These are phyloP conservation scores for Coleophoma crateriformis DNA, from an alignment of 2,329 filamentous ascomycete genomes.

Conservation along the genomic window DNA sequence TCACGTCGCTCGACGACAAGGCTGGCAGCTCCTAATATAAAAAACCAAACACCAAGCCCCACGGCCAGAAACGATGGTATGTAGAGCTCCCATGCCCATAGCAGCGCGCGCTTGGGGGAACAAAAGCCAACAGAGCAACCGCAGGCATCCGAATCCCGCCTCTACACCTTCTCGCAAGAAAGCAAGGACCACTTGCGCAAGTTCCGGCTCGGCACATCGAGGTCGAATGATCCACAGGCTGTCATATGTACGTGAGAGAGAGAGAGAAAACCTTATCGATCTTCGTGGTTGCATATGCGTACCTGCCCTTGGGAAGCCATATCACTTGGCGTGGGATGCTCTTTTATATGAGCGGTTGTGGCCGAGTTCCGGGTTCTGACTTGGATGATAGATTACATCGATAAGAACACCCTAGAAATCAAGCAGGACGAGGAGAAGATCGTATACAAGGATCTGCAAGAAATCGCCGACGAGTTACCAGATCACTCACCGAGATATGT, in stretches of 20 bases:
- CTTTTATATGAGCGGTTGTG: constrained; percentile 51
- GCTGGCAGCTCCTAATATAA: too few relatives aligned
- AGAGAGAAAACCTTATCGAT: too few relatives aligned
- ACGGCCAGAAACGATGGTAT: not conserved
- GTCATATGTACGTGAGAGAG: constrained; percentile 73
- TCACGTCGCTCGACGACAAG: too few relatives aligned
- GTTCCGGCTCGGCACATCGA: constrained; percentile 86
- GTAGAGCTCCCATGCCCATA: too few relatives aligned
- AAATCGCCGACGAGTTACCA: constrained; percentile 82
- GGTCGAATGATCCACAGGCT: constrained; percentile 81
- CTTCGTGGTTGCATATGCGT: too few relatives aligned
- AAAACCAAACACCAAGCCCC: not conserved
- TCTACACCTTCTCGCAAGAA: constrained; percentile 90
- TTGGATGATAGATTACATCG: constrained; percentile 45
- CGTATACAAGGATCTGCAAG: constrained; percentile 75
- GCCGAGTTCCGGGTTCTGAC: too few relatives aligned
- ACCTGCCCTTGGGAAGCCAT: too few relatives aligned
- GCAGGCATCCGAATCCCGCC: constrained; percentile 68
- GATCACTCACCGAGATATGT: constrained; percentile 89
- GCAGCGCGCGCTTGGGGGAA: not conserved
- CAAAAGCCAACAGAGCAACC: constrained; percentile 1
- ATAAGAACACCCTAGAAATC: constrained; percentile 87
- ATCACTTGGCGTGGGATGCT: not conserved
- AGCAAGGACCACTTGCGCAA: constrained; percentile 88
- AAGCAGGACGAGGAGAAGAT: constrained; percentile 70